Evolutionary conservation across 2,329 filamentous ascomycete genomes (phyloP).

Genomic region (Blastomyces gilchristii): DNA sequence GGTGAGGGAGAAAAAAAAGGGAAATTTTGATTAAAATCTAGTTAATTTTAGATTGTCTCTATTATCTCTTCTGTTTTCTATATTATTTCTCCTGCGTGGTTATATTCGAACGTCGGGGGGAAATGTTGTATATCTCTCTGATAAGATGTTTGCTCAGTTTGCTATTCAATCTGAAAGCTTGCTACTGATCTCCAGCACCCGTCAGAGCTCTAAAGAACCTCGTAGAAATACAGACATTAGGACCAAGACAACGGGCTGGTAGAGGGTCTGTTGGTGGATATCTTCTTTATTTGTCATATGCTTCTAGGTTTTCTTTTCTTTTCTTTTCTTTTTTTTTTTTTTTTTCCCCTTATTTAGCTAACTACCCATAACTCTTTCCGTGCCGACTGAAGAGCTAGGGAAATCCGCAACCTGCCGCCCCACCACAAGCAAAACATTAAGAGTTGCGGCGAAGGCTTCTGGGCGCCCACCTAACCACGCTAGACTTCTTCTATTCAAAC

Average conservation of each 20-base stretch:
- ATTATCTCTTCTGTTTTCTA: not conserved
- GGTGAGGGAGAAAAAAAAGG: not conserved
- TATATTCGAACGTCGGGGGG: not conserved
- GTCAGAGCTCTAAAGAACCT: not conserved
- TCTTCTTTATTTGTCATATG: not conserved
- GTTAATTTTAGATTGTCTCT: not conserved
- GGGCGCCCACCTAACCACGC: not conserved
- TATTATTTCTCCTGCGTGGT: not conserved
- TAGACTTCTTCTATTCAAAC: not conserved
- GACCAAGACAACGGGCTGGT: not conserved
- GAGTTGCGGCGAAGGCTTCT: not conserved
- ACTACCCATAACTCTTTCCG: not conserved
- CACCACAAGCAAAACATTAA: not conserved
- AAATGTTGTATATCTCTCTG: too few species aligned
- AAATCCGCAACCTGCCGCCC: not conserved
- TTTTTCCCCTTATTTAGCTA: not conserved
- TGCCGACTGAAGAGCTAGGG: not conserved
- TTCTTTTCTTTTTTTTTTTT: too few species aligned
- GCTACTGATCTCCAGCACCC: not conserved
- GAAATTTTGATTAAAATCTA: not conserved
- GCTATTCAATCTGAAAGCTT: not conserved
- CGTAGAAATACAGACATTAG: not conserved
- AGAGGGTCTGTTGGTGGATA: not conserved
- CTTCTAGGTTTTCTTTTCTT: not conserved
- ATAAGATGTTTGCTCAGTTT: conserved; percentile 8